Percentiles rank a stretch among this genome's conserved stretches.
These are phyloP conservation scores for Boletus vinaceobasis DNA, from an alignment of 768 basidiomycete species.

Conservation along the genomic window DNA sequence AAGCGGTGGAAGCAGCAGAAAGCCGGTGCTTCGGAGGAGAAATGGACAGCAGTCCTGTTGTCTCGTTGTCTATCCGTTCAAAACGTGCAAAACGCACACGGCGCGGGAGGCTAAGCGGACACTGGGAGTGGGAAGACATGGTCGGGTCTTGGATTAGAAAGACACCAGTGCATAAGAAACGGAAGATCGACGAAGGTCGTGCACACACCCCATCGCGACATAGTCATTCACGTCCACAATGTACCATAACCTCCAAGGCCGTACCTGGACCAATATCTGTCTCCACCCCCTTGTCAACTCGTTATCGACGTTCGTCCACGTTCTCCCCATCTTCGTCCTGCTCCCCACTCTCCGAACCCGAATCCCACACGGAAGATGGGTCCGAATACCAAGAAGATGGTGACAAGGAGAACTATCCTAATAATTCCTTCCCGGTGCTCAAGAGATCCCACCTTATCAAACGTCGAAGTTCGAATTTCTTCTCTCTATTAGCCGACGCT, in stretches of 20 bases:
- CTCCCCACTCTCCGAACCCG: slow-evolving; percentile 8
- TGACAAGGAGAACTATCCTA: slow-evolving; percentile 20
- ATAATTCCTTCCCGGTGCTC: slow-evolving; percentile 3
- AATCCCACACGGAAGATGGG: slow-evolving; percentile 17
- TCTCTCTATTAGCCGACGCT: slow-evolving; percentile 40
- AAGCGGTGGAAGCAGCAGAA: slow-evolving; percentile 51
- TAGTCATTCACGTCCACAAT: neutral
- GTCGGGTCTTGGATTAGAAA: slow-evolving; percentile 44
- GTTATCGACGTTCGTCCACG: neutral
- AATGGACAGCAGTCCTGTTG: slow-evolving; percentile 13
- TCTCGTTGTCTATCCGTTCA: slow-evolving; percentile 6
- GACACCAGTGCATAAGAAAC: slow-evolving; percentile 32
- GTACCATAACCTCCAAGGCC: neutral
- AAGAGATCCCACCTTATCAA: slow-evolving; percentile 9
- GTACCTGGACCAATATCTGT: neutral
- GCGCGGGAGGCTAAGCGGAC: slow-evolving; percentile 21
- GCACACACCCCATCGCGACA: neutral
- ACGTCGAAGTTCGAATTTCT: slow-evolving; percentile 32
- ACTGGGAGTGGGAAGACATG: slow-evolving; percentile 50
- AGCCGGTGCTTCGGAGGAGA: slow-evolving; percentile 39
- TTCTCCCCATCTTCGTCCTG: slow-evolving; percentile 10
- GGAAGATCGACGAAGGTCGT: slow-evolving; percentile 6
- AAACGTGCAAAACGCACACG: slow-evolving; percentile 4
- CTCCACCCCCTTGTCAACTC: neutral
- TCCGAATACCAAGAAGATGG: slow-evolving; percentile 22